Conservation (phyloP, 768 basidiomycete species). For the Multifurca ochricompacta region DNA sequence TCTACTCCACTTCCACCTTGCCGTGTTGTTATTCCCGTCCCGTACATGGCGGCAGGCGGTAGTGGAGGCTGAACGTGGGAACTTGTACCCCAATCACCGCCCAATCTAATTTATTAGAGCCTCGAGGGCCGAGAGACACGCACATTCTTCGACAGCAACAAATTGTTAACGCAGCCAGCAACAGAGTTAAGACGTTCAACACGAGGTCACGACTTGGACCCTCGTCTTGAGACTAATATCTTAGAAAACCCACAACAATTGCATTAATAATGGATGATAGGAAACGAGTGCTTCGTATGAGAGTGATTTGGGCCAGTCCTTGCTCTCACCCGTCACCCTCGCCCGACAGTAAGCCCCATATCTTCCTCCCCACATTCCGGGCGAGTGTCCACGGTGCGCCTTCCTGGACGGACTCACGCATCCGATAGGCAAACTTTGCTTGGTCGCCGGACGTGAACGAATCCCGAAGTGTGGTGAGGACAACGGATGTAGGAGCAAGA, state of each 20-base stretch:
- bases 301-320: neutral
- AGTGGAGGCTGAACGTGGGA: neutral
- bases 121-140: too few species aligned
- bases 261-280: neutral
- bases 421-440: conserved; percentile 44
- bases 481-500: conserved; percentile 48
- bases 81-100: conserved; percentile 10
- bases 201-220: neutral
- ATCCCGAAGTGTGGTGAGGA: conserved; percentile 43
- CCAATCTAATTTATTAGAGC: neutral
- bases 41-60: neutral
- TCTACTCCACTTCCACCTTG: neutral
- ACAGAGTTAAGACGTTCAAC: neutral
- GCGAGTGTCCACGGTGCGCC: conserved; percentile 47
- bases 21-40: neutral
- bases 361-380: conserved; percentile 32
- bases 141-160: too few species aligned
- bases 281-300: neutral
- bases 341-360: conserved; percentile 27
- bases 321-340: conserved; percentile 16
- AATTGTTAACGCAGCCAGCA: neutral
- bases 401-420: conserved; percentile 59
- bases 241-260: neutral
- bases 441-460: conserved; percentile 54
- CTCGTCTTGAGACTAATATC: neutral